A percentile compares a stretch with the other conserved stretches of the same genome.
These are phyloP conservation scores for Epichloe festucae DNA, from an alignment of 2,329 filamentous ascomycete genomes.

Conservation along the genomic window DNA sequence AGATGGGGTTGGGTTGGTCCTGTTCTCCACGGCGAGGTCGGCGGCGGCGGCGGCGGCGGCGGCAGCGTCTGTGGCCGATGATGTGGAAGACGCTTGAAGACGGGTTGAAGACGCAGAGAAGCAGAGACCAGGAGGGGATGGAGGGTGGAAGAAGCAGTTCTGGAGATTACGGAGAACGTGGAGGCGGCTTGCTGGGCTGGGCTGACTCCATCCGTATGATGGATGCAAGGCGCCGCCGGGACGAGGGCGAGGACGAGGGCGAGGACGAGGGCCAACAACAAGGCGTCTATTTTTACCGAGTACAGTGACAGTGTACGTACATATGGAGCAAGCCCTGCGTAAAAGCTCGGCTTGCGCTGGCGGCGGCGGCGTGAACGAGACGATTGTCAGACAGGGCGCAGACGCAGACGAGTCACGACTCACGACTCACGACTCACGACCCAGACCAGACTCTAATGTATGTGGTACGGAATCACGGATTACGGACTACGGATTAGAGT, in stretches of 20 bases:
- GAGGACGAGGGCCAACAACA: too few species aligned
- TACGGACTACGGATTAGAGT: not conserved
- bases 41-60: not conserved
- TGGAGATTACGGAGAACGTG: not conserved
- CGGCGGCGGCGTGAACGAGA: not conserved
- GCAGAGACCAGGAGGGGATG: not conserved
- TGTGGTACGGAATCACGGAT: too few species aligned
- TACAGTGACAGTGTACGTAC: too few species aligned
- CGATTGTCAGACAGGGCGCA: not conserved
- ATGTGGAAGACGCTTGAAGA: not conserved
- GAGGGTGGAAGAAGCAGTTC: not conserved
- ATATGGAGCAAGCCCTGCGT: too few species aligned
- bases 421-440: too few species aligned
- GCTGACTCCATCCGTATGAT: not conserved
- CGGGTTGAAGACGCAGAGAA: not conserved
- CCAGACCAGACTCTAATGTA: too few species aligned
- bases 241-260: too few species aligned
- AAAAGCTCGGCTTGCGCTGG: not conserved
- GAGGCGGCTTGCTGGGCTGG: slow-evolving; percentile 1
- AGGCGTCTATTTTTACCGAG: too few species aligned
- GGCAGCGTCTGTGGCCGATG: not conserved
- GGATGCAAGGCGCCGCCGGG: not conserved
- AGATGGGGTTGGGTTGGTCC: not conserved
- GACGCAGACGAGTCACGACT: too few species aligned
- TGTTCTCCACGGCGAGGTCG: not conserved